These are phyloP conservation scores for Suillus ampliporus DNA, from an alignment of 768 basidiomycete species.

Conservation along the genomic window DNA sequence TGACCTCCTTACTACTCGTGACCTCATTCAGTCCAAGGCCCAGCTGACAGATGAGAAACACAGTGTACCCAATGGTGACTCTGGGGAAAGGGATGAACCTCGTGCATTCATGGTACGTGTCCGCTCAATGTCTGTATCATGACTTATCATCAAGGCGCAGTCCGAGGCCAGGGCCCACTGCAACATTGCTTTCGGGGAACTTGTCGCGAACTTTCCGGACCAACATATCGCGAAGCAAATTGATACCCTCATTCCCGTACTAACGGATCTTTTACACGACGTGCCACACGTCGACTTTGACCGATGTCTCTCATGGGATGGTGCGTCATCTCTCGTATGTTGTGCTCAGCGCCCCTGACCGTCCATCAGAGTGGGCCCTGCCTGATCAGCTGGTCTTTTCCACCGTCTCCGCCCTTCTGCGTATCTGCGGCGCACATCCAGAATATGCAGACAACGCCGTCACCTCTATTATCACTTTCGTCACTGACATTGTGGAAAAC, in stretches of 20 bases:
- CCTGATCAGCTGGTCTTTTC: constrained; percentile 86
- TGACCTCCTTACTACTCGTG: constrained; percentile 52
- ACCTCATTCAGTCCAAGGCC: constrained; percentile 66
- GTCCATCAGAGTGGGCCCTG: constrained; percentile 76
- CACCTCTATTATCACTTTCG: constrained; percentile 65
- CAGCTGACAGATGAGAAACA: constrained; percentile 43
- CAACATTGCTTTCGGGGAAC: constrained; percentile 84
- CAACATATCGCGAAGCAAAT: constrained; percentile 55
- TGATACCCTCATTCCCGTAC: constrained; percentile 58
- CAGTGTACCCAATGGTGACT: constrained; percentile 20
- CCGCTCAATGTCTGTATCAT: neutral
- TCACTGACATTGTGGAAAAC: constrained; percentile 58
- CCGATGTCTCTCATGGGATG: constrained; percentile 78
- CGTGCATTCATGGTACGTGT: constrained; percentile 64
- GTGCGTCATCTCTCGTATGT: constrained; percentile 43
- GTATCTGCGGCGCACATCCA: constrained; percentile 60
- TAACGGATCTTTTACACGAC: constrained; percentile 72
- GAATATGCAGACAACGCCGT: constrained; percentile 56
- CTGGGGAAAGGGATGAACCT: constrained; percentile 27
- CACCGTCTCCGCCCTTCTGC: constrained; percentile 76
- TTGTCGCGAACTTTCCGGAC: constrained; percentile 68
- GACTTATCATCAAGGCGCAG: constrained; percentile 41
- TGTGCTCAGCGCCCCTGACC: constrained; percentile 5
- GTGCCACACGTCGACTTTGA: constrained; percentile 82
- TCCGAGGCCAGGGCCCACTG: constrained; percentile 74